Evolutionary conservation across 768 basidiomycete genomes (phyloP).

Genomic region (Mrakia hoshinonis): DNA sequence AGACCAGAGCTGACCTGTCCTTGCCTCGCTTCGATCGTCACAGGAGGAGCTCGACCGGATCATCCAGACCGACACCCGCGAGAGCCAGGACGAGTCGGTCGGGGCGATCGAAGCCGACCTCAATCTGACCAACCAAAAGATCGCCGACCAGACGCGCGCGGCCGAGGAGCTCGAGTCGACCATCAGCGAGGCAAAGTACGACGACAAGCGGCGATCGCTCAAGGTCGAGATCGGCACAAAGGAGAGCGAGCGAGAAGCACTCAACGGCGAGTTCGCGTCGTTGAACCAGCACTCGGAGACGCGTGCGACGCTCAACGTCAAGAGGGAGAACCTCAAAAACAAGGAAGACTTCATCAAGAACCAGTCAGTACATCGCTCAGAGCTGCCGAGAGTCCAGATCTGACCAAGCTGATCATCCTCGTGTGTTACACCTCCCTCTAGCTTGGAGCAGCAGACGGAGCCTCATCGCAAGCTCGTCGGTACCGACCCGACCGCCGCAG

Average conservation of each 20-base stretch:
- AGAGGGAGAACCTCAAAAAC: slow-evolving; percentile 56
- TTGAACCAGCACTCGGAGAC: slow-evolving; percentile 34
- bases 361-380: slow-evolving; percentile 47
- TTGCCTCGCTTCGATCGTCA: not conserved
- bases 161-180: not conserved
- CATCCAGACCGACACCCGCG: slow-evolving; percentile 35
- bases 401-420: not conserved
- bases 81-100: slow-evolving; percentile 38
- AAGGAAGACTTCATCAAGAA: slow-evolving; percentile 60
- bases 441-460: slow-evolving; percentile 54
- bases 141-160: slow-evolving; percentile 50
- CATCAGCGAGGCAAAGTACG: slow-evolving; percentile 14
- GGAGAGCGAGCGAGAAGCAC: slow-evolving; percentile 10
- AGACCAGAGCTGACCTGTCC: not conserved
- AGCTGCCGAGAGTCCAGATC: not conserved
- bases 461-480: slow-evolving; percentile 63
- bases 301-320: slow-evolving; percentile 68
- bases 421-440: slow-evolving; percentile 42
- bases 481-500: slow-evolving; percentile 51
- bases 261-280: slow-evolving; percentile 12
- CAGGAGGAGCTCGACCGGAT: slow-evolving; percentile 36
- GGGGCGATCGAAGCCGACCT: slow-evolving; percentile 46
- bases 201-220: slow-evolving; percentile 5
- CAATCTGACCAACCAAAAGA: slow-evolving; percentile 34
- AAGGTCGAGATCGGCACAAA: slow-evolving; percentile 12